These are phyloP conservation scores for Sphenostylis stenocarpa DNA, from an alignment of 306 rosid species.

Conservation along the genomic window DNA sequence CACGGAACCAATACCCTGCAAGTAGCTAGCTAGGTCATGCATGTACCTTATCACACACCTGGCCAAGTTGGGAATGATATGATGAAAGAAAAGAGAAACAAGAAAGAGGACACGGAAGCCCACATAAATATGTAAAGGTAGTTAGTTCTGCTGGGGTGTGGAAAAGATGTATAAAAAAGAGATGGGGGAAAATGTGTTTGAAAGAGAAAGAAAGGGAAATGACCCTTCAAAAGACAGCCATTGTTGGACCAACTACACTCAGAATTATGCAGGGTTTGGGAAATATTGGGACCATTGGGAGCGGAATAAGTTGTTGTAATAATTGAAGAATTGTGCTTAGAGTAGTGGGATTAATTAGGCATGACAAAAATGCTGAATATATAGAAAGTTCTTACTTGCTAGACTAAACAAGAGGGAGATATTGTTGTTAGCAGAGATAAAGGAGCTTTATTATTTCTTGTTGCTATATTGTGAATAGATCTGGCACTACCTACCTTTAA, in stretches of 20 bases:
- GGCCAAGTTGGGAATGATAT: constrained; percentile 70
- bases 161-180: constrained; percentile 25
- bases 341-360: constrained; percentile 48
- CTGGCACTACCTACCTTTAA: constrained; percentile 64
- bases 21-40: constrained; percentile 39
- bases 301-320: constrained; percentile 54
- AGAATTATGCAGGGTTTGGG: constrained; percentile 66
- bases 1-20: constrained; percentile 37
- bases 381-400: constrained; percentile 39
- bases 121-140: constrained; percentile 51
- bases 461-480: constrained; percentile 68
- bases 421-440: constrained; percentile 46
- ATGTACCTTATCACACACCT: constrained; percentile 65
- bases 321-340: constrained; percentile 65
- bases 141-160: constrained; percentile 34
- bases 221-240: constrained; percentile 55
- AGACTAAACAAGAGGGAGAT: constrained; percentile 29
- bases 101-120: constrained; percentile 43
- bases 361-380: constrained; percentile 54
- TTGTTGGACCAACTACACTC: constrained; percentile 65
- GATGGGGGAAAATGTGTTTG: constrained; percentile 28
- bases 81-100: constrained; percentile 34
- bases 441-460: constrained; percentile 43
- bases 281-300: constrained; percentile 57
- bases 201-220: constrained; percentile 51